Conservation (phyloP, 2,329 filamentous ascomycete species). For the Capronia americana region DNA sequence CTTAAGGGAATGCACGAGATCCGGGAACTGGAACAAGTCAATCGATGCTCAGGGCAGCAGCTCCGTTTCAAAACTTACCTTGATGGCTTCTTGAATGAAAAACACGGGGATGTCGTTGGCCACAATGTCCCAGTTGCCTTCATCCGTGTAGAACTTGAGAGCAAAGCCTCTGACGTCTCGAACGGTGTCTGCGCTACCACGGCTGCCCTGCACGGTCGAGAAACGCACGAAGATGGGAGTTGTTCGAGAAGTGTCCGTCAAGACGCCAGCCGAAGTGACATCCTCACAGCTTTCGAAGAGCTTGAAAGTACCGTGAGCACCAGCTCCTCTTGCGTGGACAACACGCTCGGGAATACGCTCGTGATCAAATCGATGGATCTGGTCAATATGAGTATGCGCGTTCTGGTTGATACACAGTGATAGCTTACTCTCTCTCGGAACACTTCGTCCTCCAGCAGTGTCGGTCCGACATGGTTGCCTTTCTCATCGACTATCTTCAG, state of each 20-base stretch:
- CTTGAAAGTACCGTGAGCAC: constrained; percentile 71
- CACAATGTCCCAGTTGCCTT: constrained; percentile 78
- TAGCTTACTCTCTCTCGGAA: constrained; percentile 71
- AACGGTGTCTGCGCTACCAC: constrained; percentile 79
- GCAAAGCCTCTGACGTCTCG: constrained; percentile 84
- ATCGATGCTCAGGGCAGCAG: neutral
- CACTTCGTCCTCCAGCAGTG: constrained; percentile 74
- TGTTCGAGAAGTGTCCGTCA: constrained; percentile 71
- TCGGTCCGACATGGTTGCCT: constrained; percentile 66
- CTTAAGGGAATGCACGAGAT: constrained; percentile 62
- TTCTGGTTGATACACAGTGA: neutral
- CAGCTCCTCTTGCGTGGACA: constrained; percentile 70
- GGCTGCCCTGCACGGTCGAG: constrained; percentile 76
- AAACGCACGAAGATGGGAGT: constrained; percentile 76
- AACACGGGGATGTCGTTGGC: constrained; percentile 80
- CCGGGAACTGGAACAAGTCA: constrained; percentile 24
- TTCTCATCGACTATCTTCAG: constrained; percentile 66
- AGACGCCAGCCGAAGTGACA: constrained; percentile 66
- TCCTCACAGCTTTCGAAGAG: constrained; percentile 68
- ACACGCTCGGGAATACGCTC: constrained; percentile 73
- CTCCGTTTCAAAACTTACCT: constrained; percentile 43
- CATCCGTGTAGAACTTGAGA: constrained; percentile 76
- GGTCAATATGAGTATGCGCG: neutral
- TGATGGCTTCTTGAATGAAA: constrained; percentile 77
- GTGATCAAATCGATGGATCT: constrained; percentile 73